These are phyloP conservation scores for Nicotiana obtusifolia DNA, from an alignment of 257 asterid species.

Conservation along the genomic window DNA sequence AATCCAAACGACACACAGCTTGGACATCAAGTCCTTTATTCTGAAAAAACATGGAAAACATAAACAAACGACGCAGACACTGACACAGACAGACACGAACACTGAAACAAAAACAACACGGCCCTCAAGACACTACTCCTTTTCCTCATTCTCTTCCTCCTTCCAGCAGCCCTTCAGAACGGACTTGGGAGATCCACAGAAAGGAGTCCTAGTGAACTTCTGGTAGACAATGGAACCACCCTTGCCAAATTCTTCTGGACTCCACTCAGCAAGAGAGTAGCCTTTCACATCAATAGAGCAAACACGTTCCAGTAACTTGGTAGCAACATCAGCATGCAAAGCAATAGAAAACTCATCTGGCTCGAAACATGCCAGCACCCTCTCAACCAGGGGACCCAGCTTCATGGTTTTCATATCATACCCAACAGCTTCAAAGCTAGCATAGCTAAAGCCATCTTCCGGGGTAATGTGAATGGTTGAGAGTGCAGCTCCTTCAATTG, in stretches of 20 bases:
- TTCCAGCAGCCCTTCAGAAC: slow-evolving; percentile 60
- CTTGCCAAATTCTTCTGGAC: slow-evolving; percentile 50
- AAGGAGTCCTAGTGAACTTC: slow-evolving; percentile 41
- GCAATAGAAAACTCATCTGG: slow-evolving; percentile 63
- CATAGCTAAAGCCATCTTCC: slow-evolving; percentile 81
- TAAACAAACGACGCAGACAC: neutral
- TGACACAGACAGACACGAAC: neutral
- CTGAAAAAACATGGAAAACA: too few species aligned
- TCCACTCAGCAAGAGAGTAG: slow-evolving; percentile 34
- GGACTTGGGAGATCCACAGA: slow-evolving; percentile 69
- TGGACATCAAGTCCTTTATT: slow-evolving; percentile 4
- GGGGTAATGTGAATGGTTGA: slow-evolving; percentile 85
- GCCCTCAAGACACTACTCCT: slow-evolving; percentile 48
- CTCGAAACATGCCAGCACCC: slow-evolving; percentile 61
- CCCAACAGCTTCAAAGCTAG: slow-evolving; percentile 84
- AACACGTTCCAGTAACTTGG: slow-evolving; percentile 27
- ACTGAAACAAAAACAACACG: slow-evolving; percentile 6
- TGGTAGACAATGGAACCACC: slow-evolving; percentile 63
- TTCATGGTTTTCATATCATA: slow-evolving; percentile 41
- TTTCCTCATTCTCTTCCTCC: slow-evolving; percentile 55
- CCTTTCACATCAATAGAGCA: slow-evolving; percentile 36
- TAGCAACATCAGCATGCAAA: slow-evolving; percentile 41
- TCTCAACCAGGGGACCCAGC: slow-evolving; percentile 39
- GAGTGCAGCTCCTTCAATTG: slow-evolving; percentile 60
- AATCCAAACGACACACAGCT: neutral